phyloP scores from a whole-genome alignment of 805 yeast genomes.

The Wickerhamomyces silvicola region DNA sequence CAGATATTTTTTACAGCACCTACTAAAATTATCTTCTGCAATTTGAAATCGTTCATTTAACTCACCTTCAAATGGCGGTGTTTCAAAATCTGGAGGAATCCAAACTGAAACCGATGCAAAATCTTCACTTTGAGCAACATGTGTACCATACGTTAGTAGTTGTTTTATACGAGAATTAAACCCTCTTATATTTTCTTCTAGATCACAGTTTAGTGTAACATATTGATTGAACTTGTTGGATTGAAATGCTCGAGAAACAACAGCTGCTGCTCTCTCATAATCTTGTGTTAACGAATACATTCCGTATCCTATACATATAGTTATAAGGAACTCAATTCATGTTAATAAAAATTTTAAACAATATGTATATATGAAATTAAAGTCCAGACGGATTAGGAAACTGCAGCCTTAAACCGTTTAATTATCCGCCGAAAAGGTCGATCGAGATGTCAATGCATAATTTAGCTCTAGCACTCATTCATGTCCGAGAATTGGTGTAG shows the following conservation, averaged over 20 bases:
- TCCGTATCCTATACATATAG: no score
- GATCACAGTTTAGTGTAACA: conserved; percentile 7
- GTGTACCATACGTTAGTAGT: conserved; percentile 7
- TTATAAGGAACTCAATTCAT: no score
- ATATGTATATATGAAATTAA: no score
- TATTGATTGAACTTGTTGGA: conserved; percentile 13
- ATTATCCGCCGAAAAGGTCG: no score
- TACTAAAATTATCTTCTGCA: conserved; percentile 3
- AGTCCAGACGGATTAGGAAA: no score
- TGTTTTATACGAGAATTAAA: conserved; percentile 12
- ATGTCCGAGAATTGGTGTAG: no score
- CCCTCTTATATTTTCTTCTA: conserved; percentile 11
- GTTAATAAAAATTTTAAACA: no score
- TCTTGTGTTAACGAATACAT: no score
- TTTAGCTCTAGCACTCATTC: no score
- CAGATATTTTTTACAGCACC: conserved; percentile 3
- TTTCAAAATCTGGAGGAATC: conserved; percentile 17
- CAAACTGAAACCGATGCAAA: conserved; percentile 13
- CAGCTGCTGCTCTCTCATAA: conserved; percentile 7
- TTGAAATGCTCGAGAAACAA: conserved; percentile 17
- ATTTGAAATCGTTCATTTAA: conserved; percentile 2
- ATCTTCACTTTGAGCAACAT: conserved; percentile 9
- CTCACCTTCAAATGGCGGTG: conserved; percentile 7
- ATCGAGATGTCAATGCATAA: no score
- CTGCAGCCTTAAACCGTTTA: no score